Percentiles rank a stretch among this genome's conserved stretches.
Evolutionary conservation across 768 basidiomycete species (phyloP).

Genomic region (Lentinula raphanica): DNA sequence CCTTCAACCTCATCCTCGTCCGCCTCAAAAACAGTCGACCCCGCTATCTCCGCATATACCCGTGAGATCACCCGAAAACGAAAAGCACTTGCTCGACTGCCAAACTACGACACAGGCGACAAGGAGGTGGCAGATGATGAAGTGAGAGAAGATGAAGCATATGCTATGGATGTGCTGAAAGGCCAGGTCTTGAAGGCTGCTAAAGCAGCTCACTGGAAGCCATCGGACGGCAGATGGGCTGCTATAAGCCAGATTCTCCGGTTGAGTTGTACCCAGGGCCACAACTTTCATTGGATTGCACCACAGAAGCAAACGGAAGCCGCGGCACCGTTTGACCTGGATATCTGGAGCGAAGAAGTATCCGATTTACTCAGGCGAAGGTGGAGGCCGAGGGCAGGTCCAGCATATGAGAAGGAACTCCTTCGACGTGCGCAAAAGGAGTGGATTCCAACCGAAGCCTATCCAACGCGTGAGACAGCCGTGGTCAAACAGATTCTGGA

Average conservation of each 20-base stretch:
- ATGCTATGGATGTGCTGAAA: neutral
- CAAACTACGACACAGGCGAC: neutral
- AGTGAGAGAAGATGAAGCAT: neutral
- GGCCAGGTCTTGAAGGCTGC: neutral
- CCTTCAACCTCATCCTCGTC: neutral
- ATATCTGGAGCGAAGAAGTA: neutral
- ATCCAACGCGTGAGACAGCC: neutral
- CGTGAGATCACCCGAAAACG: neutral
- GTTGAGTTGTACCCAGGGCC: neutral
- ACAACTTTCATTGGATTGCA: neutral
- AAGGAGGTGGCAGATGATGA: neutral
- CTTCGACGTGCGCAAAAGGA: neutral
- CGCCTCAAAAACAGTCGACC: neutral
- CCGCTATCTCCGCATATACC: neutral
- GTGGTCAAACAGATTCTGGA: slow-evolving; percentile 1
- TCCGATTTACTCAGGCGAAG: neutral
- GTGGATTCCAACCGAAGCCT: neutral
- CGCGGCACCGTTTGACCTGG: neutral
- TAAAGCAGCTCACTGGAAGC: neutral
- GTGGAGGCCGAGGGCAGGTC: neutral
- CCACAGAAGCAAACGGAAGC: neutral
- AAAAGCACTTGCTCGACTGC: neutral
- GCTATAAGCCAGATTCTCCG: neutral
- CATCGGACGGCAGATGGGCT: slow-evolving; percentile 1
- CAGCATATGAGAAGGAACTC: neutral